These are phyloP conservation scores for Sergeia podlipaevii DNA, from an alignment of 208 protist species.

Conservation along the genomic window DNA sequence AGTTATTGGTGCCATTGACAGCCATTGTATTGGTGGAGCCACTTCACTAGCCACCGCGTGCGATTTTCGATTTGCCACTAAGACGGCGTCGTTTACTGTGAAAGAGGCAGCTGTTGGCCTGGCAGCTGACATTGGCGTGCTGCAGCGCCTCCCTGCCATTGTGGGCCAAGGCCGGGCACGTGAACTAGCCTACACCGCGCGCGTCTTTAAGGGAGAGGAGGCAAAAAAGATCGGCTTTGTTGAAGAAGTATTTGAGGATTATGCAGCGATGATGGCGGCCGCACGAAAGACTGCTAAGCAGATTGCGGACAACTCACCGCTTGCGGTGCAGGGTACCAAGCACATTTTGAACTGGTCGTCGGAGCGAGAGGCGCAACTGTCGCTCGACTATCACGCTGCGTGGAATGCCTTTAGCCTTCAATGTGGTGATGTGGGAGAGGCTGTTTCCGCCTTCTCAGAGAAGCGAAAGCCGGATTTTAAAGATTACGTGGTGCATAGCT, in stretches of 20 bases:
- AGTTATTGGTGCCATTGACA: conserved; percentile 55
- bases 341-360: conserved; percentile 52
- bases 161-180: conserved; percentile 66
- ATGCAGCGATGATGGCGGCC: conserved; percentile 36
- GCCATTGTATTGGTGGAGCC: conserved; percentile 69
- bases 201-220: conserved; percentile 33
- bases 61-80: conserved; percentile 59
- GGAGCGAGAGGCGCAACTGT: conserved; percentile 29
- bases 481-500: conserved; percentile 43
- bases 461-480: conserved; percentile 48
- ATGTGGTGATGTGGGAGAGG: conserved; percentile 59
- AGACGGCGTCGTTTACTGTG: conserved; percentile 47
- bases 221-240: conserved; percentile 43
- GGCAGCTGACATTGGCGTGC: conserved; percentile 63
- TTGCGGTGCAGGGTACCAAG: conserved; percentile 78
- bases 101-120: conserved; percentile 66
- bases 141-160: conserved; percentile 61
- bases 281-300: conserved; percentile 26
- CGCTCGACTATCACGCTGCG: conserved; percentile 55
- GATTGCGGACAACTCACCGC: conserved; percentile 58
- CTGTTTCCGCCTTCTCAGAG: conserved; percentile 40
- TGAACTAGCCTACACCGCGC: conserved; percentile 63
- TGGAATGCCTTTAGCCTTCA: conserved; percentile 55
- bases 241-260: conserved; percentile 50
- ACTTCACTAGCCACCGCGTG: conserved; percentile 63